phyloP scores from a whole-genome alignment of 2,329 filamentous ascomycete genomes.

The Trichoderma koningiopsis region DNA sequence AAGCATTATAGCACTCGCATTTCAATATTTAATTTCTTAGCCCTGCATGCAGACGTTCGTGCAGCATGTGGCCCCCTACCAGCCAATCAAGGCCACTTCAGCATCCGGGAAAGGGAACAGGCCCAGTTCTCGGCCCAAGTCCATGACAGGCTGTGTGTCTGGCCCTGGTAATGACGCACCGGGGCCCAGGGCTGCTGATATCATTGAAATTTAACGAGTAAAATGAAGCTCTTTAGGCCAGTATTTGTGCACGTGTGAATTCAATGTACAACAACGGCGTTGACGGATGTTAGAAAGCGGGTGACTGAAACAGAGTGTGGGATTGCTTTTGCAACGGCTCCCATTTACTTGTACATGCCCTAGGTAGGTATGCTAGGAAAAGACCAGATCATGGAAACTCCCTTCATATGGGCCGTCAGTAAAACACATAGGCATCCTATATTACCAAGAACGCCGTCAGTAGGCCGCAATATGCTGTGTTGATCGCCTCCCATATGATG shows the following conservation, averaged over 20 bases:
- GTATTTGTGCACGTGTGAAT: background rate
- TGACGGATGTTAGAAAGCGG: background rate
- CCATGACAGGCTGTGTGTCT: background rate
- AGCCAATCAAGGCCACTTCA: slow-evolving; percentile 18
- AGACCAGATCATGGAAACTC: background rate
- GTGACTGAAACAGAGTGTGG: background rate
- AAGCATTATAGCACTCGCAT: background rate
- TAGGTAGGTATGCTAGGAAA: background rate
- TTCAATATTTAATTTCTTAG: slow-evolving; percentile 9
- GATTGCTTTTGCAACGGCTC: background rate
- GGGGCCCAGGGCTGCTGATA: background rate
- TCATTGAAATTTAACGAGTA: background rate
- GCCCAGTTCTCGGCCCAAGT: slow-evolving; percentile 11
- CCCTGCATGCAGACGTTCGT: slow-evolving; percentile 4
- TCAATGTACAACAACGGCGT: background rate
- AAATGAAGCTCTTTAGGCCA: background rate
- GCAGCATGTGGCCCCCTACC: background rate
- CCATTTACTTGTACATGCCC: background rate
- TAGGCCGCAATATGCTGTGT: background rate
- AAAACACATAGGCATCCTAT: slow-evolving; percentile 15
- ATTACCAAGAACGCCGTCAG: slow-evolving; percentile 14
- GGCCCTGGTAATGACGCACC: background rate
- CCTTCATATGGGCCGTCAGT: background rate
- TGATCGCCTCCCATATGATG: background rate
- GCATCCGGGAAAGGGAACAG: slow-evolving; percentile 22